A percentile compares a stretch with the other conserved stretches of the same genome.
phyloP scores from a whole-genome alignment of 1,284 basidiomycete species.

The Golubevia sp. region DNA sequence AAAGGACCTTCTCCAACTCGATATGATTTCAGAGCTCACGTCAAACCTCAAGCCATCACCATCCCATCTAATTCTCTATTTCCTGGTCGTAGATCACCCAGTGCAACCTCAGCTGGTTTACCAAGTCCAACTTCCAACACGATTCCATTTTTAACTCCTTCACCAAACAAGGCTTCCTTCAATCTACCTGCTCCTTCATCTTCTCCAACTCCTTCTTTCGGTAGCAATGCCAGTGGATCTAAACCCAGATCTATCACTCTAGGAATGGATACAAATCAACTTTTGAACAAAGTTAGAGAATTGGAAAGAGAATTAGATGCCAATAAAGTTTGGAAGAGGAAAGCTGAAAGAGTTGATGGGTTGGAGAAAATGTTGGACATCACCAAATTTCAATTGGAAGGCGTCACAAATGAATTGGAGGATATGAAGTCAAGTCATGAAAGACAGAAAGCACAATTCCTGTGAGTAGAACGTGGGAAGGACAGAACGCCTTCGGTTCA shows the following conservation, averaged over 20 bases:
- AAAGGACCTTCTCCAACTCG: neutral
- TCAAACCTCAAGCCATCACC: neutral
- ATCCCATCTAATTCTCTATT: neutral
- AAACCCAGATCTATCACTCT: conserved; percentile 40
- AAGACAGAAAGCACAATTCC: conserved; percentile 26
- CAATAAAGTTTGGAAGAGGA: conserved; percentile 15
- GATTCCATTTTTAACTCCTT: conserved; percentile 13
- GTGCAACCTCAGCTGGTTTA: conserved; percentile 3
- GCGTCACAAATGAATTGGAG: conserved; percentile 20
- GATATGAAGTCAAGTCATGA: conserved; percentile 16
- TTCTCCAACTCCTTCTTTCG: conserved; percentile 6
- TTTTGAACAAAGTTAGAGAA: conserved; percentile 25
- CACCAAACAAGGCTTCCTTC: conserved; percentile 17
- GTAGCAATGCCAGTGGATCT: neutral
- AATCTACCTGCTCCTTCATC: conserved; percentile 3
- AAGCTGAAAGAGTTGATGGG: conserved; percentile 19
- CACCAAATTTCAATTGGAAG: conserved; percentile 17
- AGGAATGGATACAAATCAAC: conserved; percentile 33
- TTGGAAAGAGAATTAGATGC: conserved; percentile 27
- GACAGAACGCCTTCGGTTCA: neutral
- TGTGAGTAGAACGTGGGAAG: conserved; percentile 2
- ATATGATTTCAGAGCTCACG: neutral
- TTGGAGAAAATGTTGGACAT: conserved; percentile 24
- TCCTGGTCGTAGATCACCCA: neutral
- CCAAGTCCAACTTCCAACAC: conserved; percentile 7